Evolutionary conservation across 2,329 filamentous ascomycete genomes (phyloP).

Genomic region (Pleomassaria siparia): DNA sequence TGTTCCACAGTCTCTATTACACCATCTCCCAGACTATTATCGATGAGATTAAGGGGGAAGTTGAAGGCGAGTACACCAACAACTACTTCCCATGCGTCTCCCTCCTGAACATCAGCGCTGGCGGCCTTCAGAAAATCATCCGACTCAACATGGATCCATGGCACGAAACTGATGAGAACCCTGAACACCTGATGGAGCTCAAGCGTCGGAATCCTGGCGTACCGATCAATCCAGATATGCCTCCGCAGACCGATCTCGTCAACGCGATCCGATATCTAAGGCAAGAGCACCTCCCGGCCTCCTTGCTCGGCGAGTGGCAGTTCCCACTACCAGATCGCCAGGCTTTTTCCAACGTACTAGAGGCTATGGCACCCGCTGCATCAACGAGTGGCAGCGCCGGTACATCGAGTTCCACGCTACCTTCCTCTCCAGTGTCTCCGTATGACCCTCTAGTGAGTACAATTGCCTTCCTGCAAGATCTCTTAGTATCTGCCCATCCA

Average conservation of each 20-base stretch:
- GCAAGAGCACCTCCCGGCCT: conserved; percentile 19
- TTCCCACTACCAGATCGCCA: background rate
- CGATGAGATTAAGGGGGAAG: conserved; percentile 15
- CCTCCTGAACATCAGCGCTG: conserved; percentile 13
- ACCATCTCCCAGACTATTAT: conserved; percentile 25
- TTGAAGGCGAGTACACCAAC: conserved; percentile 3
- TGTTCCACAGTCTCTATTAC: conserved; percentile 16
- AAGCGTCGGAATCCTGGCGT: conserved; percentile 9
- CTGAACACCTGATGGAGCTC: conserved; percentile 8
- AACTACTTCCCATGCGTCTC: conserved; percentile 10
- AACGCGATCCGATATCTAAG: conserved; percentile 19
- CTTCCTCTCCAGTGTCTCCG: too few relatives aligned
- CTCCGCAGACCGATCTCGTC: conserved; percentile 10
- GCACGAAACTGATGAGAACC: conserved; percentile 9
- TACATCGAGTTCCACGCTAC: background rate
- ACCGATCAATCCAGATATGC: conserved; percentile 20
- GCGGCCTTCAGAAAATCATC: conserved; percentile 9
- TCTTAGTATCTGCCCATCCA: too few relatives aligned
- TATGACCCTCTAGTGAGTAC: too few relatives aligned
- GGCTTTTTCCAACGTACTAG: background rate
- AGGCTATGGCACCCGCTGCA: too few relatives aligned
- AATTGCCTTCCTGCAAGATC: too few relatives aligned
- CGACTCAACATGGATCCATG: conserved; percentile 7
- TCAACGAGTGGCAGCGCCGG: too few relatives aligned
- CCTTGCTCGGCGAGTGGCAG: conserved; percentile 18